Conservation (phyloP, 305 asterid species). For the Rubia balearica region DNA sequence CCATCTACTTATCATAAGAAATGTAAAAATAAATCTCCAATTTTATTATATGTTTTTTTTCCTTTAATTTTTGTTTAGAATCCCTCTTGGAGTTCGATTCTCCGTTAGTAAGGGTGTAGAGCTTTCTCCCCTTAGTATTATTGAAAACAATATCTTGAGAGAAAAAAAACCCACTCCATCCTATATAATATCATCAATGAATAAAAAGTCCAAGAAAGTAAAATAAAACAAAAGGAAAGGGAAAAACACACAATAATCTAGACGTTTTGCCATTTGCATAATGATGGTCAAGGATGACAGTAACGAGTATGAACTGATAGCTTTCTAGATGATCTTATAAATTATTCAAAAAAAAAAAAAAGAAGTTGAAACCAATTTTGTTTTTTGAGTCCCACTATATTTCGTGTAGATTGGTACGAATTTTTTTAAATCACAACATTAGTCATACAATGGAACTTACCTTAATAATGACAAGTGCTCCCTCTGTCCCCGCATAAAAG, state of each 20-base stretch:
- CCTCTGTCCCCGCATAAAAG: no score
- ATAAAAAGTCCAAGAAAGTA: neutral
- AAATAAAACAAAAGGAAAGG: neutral
- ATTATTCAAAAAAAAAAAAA: neutral
- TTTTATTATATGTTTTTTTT: no score
- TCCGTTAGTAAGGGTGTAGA: no score
- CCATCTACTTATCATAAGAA: no score
- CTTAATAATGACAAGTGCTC: neutral
- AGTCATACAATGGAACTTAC: neutral
- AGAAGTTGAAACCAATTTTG: neutral
- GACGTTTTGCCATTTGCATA: neutral
- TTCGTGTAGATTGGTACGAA: neutral
- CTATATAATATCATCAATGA: no score
- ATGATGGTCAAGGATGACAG: neutral
- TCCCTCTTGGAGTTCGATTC: no score
- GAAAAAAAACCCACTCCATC: no score
- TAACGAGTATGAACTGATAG: neutral
- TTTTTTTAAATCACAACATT: neutral
- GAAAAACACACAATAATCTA: neutral
- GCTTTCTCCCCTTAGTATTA: no score
- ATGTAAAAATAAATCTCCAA: no score
- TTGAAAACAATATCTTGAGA: no score
- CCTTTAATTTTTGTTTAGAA: no score
- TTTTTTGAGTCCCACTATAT: neutral
- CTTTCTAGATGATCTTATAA: neutral